A percentile compares a stretch with the other conserved stretches of the same genome.
These are phyloP conservation scores for Ascocoryne sarcoides DNA, from an alignment of 2,329 filamentous ascomycete genomes.

Conservation along the genomic window DNA sequence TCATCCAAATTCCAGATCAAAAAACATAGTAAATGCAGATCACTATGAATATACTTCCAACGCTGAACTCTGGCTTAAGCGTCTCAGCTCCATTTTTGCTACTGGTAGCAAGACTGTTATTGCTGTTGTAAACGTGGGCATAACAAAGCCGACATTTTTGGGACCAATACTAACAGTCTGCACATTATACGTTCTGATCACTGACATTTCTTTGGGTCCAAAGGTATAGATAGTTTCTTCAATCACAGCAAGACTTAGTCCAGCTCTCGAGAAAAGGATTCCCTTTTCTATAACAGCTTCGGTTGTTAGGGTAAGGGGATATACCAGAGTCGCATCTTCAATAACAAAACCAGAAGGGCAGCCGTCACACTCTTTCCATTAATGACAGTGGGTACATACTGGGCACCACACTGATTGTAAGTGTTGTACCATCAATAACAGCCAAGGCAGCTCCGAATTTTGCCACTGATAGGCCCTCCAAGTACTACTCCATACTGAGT, in stretches of 20 bases:
- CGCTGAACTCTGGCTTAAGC: slow-evolving; percentile 4
- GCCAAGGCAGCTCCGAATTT: slow-evolving; percentile 28
- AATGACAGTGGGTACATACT: slow-evolving; percentile 37
- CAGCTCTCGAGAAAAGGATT: slow-evolving; percentile 20
- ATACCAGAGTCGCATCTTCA: slow-evolving; percentile 13
- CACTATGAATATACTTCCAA: slow-evolving; percentile 6
- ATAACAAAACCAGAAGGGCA: slow-evolving; percentile 37
- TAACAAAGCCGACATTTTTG: slow-evolving; percentile 21
- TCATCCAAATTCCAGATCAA: background rate
- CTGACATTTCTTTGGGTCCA: slow-evolving; percentile 13
- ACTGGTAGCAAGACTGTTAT: slow-evolving; percentile 6
- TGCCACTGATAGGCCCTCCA: slow-evolving; percentile 22
- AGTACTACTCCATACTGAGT: slow-evolving; percentile 20
- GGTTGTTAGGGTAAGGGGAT: slow-evolving; percentile 19
- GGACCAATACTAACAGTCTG: slow-evolving; percentile 24
- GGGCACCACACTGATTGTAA: slow-evolving; percentile 37
- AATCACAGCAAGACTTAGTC: slow-evolving; percentile 15
- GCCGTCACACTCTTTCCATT: slow-evolving; percentile 44
- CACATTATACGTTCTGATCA: slow-evolving; percentile 15
- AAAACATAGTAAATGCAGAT: slow-evolving; percentile 1
- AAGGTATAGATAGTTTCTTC: slow-evolving; percentile 21
- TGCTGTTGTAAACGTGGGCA: slow-evolving; percentile 17
- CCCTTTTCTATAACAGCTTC: slow-evolving; percentile 18
- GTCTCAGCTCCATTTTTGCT: slow-evolving; percentile 11
- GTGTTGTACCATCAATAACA: slow-evolving; percentile 42